Evolutionary conservation across 176 grass and related monocot genomes (phyloP), one percentile per base, ranked within the genome.

Genomic region (Zoysia japonica): DNA sequence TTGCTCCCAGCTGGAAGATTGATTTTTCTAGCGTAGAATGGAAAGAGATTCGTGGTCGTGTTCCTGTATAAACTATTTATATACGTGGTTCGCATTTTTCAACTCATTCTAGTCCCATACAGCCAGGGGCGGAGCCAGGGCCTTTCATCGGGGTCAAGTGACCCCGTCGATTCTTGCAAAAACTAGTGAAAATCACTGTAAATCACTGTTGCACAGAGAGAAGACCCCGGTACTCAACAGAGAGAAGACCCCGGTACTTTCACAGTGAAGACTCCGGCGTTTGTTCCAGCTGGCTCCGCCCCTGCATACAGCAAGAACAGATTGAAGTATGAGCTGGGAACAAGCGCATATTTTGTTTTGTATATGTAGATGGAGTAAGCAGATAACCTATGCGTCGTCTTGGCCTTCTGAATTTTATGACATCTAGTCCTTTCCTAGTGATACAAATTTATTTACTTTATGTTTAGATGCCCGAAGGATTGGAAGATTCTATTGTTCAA

Each of bases 401-500:
- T 74, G 72, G 71, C 71, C 63, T 88, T 79, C 73, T 88, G 71
- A 80, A 76, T 88, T 88, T 76, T 84, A 88, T 75, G 72, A 82
- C 36, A 76, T 70, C 77, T 82, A 65, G 82, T 85, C 63, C 84
- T 86, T 86, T 85, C 49, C 11, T 87, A 49, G 72, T 74, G 78
- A 82, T 80, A 79, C 83, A 78, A 28, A 28, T 28, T 28, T 57
- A 11, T 49, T 78, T 80, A 88, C 64, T 28, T 28, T 75, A 15
- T 45, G 48, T 88, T 62, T 93, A 41, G 87, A 82, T 93, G 73
- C 77, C 83, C 16, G 51, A 87, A 91, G 48, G 45, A 82, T 85
- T 77, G 73, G 76, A 92, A 88, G 84, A 91, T 81, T 90, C 82
- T 83, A 17, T 81, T 81, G 67, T 75, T 90, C 77, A 87, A 91